Evolutionary conservation across 306 rosid species (phyloP), one percentile per base, ranked within the genome.

Genomic region (Amphicarpaea edgeworthii): DNA sequence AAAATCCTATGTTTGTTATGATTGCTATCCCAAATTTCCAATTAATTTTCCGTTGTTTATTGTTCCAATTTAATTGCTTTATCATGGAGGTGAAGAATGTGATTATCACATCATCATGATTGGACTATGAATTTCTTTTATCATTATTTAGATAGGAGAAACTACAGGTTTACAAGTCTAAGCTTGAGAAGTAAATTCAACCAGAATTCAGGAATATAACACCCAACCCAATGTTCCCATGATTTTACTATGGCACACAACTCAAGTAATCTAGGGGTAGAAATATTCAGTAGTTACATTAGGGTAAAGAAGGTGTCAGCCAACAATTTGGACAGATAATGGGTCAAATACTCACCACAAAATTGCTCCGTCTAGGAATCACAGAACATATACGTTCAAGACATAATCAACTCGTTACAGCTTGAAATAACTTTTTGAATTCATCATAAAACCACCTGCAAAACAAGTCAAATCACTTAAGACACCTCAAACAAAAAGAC

Each of bases 391-490:
- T 41, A 78, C 17, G 77, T 41, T 63, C 55, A 55, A 40, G 83
- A 49, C 77, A 38, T 73, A 63, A 79, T 90, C 79, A 88, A 60
- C 87, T 61, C 68, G 80, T 80, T 55, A 88, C 88, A 45, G 92
- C 89, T 76, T 88, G 91, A 80, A 92, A 85, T 79, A 86, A 76
- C 66, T 77, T 87, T 84, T 92, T 92, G 83, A 73, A 42, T 79
- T 84, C 92, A 59, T 92, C 97, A 72, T 90, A 92, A 63, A 84
- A 77, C 96, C 93, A 92, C 83, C 97, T 92, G 90, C 82, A 83
- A 81, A 65, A 81, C 64, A 73, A 73, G 40, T 3, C 15, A 40
- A 55, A 63, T 17, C 58, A 59, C 59, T 57, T 19, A 77, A 53
- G 32, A 61, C 37, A 45, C 45, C 77, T 32, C 20, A 12, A 68